These are phyloP conservation scores for Paracorniculantispora psalliotae DNA, from an alignment of 2,329 filamentous ascomycete species.

Conservation along the genomic window DNA sequence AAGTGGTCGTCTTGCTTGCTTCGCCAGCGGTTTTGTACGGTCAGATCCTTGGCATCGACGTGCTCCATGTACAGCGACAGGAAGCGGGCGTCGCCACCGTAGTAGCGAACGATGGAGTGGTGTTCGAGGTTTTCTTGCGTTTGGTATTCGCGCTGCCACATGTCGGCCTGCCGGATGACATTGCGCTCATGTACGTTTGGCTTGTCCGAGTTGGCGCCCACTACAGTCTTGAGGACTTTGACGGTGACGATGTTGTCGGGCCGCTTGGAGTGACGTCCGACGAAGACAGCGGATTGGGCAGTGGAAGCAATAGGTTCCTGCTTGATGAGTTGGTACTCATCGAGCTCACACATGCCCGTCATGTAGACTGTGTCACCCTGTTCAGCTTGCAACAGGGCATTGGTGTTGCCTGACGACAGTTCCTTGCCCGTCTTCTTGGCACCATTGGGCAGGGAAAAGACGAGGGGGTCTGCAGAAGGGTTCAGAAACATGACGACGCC, in stretches of 20 bases:
- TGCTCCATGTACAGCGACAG: slow-evolving; percentile 59
- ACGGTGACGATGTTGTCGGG: slow-evolving; percentile 53
- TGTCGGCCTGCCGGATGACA: slow-evolving; percentile 55
- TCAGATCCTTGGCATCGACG: slow-evolving; percentile 51
- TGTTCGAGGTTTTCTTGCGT: slow-evolving; percentile 52
- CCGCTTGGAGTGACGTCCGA: slow-evolving; percentile 47
- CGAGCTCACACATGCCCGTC: slow-evolving; percentile 45
- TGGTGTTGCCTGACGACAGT: slow-evolving; percentile 39
- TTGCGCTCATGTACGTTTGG: slow-evolving; percentile 48
- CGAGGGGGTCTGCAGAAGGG: slow-evolving; percentile 43
- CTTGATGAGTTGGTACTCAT: slow-evolving; percentile 52
- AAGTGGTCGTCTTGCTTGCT: slow-evolving; percentile 44
- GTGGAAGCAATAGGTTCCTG: slow-evolving; percentile 52
- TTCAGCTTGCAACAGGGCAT: slow-evolving; percentile 48
- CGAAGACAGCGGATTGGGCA: slow-evolving; percentile 51
- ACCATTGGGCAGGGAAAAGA: slow-evolving; percentile 47
- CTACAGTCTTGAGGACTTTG: slow-evolving; percentile 54
- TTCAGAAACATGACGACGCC: slow-evolving; percentile 53
- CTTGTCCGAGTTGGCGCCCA: slow-evolving; percentile 36
- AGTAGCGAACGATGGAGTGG: slow-evolving; percentile 53
- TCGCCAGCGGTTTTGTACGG: slow-evolving; percentile 46
- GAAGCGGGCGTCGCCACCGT: slow-evolving; percentile 56
- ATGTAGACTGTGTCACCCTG: slow-evolving; percentile 45
- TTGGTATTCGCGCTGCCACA: slow-evolving; percentile 55
- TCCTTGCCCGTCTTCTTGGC: slow-evolving; percentile 38